A percentile compares a stretch with the other conserved stretches of the same genome.
These are phyloP conservation scores for Marasmius sp. DNA, from an alignment of 1,284 basidiomycete genomes.

Conservation along the genomic window DNA sequence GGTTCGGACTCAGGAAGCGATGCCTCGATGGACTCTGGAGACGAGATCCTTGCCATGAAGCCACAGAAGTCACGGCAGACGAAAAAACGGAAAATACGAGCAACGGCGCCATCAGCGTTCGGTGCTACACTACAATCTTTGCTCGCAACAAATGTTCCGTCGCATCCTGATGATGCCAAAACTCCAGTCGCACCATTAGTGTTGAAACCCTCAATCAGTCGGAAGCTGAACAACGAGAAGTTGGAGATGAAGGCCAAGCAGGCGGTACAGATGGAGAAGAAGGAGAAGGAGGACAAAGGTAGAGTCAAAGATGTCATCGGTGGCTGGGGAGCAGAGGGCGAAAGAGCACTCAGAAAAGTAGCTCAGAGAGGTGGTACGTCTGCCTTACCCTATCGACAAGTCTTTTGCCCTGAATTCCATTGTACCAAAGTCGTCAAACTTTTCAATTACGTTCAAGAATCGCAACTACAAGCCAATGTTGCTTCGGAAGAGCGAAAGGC, in stretches of 20 bases:
- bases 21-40: slow-evolving; percentile 26
- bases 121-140: slow-evolving; percentile 70
- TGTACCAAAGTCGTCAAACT: slow-evolving; percentile 65
- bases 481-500: slow-evolving; percentile 59
- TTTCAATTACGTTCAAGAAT: slow-evolving; percentile 81
- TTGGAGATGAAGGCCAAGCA: slow-evolving; percentile 70
- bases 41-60: slow-evolving; percentile 58
- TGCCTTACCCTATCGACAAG: slow-evolving; percentile 9
- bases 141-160: slow-evolving; percentile 65
- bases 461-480: slow-evolving; percentile 55
- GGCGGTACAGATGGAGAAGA: slow-evolving; percentile 66
- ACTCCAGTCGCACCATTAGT: slow-evolving; percentile 59
- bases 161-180: slow-evolving; percentile 25
- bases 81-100: slow-evolving; percentile 75
- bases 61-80: slow-evolving; percentile 73
- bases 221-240: slow-evolving; percentile 71
- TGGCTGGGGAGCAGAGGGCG: slow-evolving; percentile 80
- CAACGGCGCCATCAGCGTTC: slow-evolving; percentile 72
- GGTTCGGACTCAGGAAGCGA: slow-evolving; percentile 31
- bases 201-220: slow-evolving; percentile 69
- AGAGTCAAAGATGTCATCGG: slow-evolving; percentile 75
- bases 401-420: not conserved
- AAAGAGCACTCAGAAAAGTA: slow-evolving; percentile 74
- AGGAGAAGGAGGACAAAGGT: slow-evolving; percentile 74
- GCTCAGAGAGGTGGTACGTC: slow-evolving; percentile 77